Evolutionary conservation across 306 rosid genomes (phyloP).

Genomic region (Coriaria nepalensis): DNA sequence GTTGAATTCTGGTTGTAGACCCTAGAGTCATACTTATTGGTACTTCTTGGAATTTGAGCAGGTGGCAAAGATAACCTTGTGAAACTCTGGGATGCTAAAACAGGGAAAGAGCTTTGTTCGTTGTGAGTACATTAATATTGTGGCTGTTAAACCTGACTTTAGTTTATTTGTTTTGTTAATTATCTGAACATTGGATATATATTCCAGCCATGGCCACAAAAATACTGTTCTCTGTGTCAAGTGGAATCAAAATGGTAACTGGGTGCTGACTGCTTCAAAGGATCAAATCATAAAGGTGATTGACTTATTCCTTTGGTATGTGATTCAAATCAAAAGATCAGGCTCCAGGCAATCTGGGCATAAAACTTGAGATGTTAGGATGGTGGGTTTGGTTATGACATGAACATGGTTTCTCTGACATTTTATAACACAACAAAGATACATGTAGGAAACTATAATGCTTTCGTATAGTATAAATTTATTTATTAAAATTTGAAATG

Average conservation of each 20-base stretch:
- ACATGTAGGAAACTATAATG: no score
- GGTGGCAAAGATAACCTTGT: conserved; percentile 97
- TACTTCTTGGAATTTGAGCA: conserved; percentile 17
- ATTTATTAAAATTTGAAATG: no score
- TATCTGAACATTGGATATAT: conserved; percentile 12
- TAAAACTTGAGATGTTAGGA: no score
- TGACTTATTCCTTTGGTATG: conserved; percentile 6
- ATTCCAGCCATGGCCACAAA: conserved; percentile 94
- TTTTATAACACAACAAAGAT: no score
- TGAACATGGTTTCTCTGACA: no score
- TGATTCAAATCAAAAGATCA: no score
- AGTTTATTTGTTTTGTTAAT: conserved; percentile 11
- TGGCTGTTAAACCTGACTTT: conserved; percentile 9
- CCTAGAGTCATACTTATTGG: conserved; percentile 9
- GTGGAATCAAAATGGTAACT: conserved; percentile 92
- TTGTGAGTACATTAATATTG: conserved; percentile 45
- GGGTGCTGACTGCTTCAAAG: conserved; percentile 83
- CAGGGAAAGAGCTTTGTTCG: conserved; percentile 84
- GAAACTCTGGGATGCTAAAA: conserved; percentile 94
- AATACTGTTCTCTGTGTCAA: conserved; percentile 72
- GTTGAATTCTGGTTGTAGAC: conserved; percentile 6
- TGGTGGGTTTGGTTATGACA: no score
- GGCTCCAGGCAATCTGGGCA: no score
- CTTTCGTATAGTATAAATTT: no score
- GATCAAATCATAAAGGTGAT: conserved; percentile 79